A percentile compares a stretch with the other conserved stretches of the same genome.
Conservation (phyloP, 306 rosid genomes). For the Dryas drummondii region DNA sequence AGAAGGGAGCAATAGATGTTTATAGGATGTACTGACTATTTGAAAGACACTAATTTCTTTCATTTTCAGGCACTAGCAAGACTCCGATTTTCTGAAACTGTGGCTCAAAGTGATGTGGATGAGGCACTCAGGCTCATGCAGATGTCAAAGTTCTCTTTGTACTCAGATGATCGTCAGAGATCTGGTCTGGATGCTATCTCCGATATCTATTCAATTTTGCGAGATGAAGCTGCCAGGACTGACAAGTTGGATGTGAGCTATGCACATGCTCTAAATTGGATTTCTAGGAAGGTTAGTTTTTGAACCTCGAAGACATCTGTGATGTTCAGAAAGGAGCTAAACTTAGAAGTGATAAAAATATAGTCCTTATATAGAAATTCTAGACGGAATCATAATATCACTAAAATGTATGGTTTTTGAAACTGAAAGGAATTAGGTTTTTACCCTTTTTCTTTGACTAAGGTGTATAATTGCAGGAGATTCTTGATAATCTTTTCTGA, state of each 20-base stretch:
- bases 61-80: slow-evolving; percentile 80
- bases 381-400: neutral
- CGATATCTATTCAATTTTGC: slow-evolving; percentile 89
- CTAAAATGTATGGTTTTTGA: neutral
- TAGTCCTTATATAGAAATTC: neutral
- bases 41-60: slow-evolving; percentile 21
- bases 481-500: neutral
- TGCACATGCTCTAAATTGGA: slow-evolving; percentile 88
- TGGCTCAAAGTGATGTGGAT: slow-evolving; percentile 97
- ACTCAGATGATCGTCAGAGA: slow-evolving; percentile 89
- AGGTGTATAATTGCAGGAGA: neutral
- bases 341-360: neutral
- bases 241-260: slow-evolving; percentile 78
- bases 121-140: slow-evolving; percentile 97
- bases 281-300: slow-evolving; percentile 82
- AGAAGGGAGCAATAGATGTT: neutral
- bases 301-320: neutral
- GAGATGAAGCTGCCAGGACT: slow-evolving; percentile 86
- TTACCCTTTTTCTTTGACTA: no score
- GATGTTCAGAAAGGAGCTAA: neutral
- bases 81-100: slow-evolving; percentile 79
- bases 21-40: neutral
- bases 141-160: slow-evolving; percentile 95
- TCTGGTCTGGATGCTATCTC: slow-evolving; percentile 96
- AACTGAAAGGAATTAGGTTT: neutral